These are phyloP conservation scores for Hyphopichia burtonii DNA, from an alignment of 1,139 yeast species.

Conservation along the genomic window DNA sequence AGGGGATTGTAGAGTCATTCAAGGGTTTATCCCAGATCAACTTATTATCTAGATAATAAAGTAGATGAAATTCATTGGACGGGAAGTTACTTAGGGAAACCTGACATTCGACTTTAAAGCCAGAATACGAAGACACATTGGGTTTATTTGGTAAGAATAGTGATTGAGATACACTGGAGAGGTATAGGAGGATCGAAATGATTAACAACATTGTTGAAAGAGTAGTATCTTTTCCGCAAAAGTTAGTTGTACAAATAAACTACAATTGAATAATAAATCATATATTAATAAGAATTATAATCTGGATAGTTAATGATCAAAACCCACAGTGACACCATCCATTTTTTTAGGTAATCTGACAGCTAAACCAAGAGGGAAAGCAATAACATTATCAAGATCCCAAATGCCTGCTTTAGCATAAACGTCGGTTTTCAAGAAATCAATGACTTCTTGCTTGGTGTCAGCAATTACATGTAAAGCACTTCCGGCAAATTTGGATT, in stretches of 20 bases:
- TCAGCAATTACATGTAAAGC: conserved; percentile 63
- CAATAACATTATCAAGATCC: conserved; percentile 57
- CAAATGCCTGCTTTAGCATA: conserved; percentile 60
- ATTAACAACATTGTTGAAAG: not conserved
- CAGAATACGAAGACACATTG: conserved; percentile 24
- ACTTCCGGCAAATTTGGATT: conserved; percentile 69
- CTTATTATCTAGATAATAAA: conserved; percentile 32
- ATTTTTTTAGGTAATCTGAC: conserved; percentile 20
- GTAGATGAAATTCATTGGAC: conserved; percentile 18
- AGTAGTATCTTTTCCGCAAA: not conserved
- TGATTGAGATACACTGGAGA: not conserved
- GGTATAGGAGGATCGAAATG: not conserved
- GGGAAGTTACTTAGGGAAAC: conserved; percentile 12
- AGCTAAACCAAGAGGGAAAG: conserved; percentile 38
- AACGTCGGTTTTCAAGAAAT: conserved; percentile 52
- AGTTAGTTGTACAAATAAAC: not conserved
- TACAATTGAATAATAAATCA: no score
- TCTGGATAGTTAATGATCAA: not conserved
- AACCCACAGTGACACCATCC: conserved; percentile 21
- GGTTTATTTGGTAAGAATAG: conserved; percentile 1
- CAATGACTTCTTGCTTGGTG: conserved; percentile 58
- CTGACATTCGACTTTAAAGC: conserved; percentile 32
- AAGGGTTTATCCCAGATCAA: conserved; percentile 23
- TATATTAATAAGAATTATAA: not conserved
- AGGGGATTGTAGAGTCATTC: conserved; percentile 23